Evolutionary conservation across 2,329 filamentous ascomycete genomes (phyloP).

Genomic region (Talaromyces sp.): DNA sequence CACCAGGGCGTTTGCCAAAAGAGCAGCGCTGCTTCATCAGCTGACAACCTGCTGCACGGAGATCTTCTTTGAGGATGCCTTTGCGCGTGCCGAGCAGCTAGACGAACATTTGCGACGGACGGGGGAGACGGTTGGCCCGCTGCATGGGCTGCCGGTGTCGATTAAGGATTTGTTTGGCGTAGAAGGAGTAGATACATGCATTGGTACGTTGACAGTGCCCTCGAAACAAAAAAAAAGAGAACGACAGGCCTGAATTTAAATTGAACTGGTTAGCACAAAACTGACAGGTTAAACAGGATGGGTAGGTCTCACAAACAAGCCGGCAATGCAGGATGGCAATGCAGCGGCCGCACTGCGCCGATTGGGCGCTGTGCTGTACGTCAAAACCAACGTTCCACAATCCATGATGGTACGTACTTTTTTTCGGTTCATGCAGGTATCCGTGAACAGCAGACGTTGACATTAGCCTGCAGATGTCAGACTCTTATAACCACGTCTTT

Average conservation of each 20-base stretch:
- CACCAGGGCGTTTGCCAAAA: constrained; percentile 48
- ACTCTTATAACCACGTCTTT: constrained; percentile 57
- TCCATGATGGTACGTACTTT: constrained; percentile 58
- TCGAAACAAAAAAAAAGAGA: neutral
- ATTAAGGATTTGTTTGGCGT: constrained; percentile 23
- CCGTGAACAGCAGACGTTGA: constrained; percentile 48
- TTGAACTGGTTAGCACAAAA: neutral
- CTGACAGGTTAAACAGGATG: constrained; percentile 7
- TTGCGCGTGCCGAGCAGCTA: constrained; percentile 13
- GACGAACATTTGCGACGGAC: constrained; percentile 13
- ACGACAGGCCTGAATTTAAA: neutral
- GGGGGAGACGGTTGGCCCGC: constrained; percentile 17
- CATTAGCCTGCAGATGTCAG: constrained; percentile 46
- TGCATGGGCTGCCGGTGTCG: constrained; percentile 21
- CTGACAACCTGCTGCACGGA: constrained; percentile 20
- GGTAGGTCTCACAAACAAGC: constrained; percentile 10
- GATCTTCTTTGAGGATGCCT: constrained; percentile 17
- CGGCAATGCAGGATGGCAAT: constrained; percentile 7
- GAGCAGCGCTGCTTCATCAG: constrained; percentile 50
- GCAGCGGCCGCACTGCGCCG: constrained; percentile 3
- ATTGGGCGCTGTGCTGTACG: constrained; percentile 47
- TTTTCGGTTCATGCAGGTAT: constrained; percentile 52
- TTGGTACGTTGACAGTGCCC: constrained; percentile 7
- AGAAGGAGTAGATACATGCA: constrained; percentile 13
- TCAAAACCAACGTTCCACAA: constrained; percentile 54